phyloP scores from a whole-genome alignment of 2,329 filamentous ascomycete genomes.

The Fusarium veterinarium region DNA sequence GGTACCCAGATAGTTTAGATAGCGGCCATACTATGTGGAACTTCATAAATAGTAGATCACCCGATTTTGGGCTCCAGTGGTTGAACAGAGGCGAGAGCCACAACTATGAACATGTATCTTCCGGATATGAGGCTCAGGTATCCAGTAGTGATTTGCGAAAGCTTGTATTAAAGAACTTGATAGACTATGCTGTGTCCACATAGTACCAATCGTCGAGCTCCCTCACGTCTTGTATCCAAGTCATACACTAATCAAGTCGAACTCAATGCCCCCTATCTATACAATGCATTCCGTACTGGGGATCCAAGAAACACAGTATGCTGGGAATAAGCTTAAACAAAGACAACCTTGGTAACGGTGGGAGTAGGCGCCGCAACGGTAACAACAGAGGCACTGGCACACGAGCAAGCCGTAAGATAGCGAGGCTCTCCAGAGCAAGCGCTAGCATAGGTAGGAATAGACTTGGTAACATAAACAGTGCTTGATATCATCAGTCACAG shows the following conservation, averaged over 20 bases:
- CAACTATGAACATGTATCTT: neutral
- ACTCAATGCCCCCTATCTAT: too few relatives aligned
- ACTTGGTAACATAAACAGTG: constrained; percentile 36
- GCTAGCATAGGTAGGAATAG: constrained; percentile 37
- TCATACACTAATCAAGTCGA: neutral
- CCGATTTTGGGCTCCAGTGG: neutral
- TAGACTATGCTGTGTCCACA: neutral
- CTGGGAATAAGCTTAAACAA: neutral
- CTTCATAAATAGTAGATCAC: neutral
- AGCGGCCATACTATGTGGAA: neutral
- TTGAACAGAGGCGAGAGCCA: neutral
- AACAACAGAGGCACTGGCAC: constrained; percentile 22
- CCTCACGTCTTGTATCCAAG: neutral
- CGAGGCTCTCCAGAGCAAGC: constrained; percentile 36
- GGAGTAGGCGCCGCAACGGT: constrained; percentile 32
- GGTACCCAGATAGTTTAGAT: neutral
- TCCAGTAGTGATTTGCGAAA: neutral
- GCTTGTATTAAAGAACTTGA: neutral
- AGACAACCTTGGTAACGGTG: constrained; percentile 33
- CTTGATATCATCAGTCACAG: neutral
- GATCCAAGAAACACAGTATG: neutral
- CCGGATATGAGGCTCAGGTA: rapidly evolving
- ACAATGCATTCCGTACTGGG: neutral
- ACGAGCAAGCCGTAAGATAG: constrained; percentile 39
- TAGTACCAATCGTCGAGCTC: neutral